These are phyloP conservation scores for Citrullus colocynthis DNA, from an alignment of 306 rosid genomes.

Conservation along the genomic window DNA sequence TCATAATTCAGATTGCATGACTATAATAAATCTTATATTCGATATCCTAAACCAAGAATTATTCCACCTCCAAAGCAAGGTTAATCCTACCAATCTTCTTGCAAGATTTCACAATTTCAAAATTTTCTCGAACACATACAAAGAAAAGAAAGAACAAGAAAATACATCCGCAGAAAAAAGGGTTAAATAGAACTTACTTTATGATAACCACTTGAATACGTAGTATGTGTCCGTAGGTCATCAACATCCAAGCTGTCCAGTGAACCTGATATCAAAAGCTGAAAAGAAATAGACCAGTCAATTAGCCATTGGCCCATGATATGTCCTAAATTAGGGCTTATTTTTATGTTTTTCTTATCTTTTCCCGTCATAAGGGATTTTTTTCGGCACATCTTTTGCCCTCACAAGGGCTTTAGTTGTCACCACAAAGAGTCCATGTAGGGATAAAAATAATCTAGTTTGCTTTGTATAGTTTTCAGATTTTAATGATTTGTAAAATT, in stretches of 20 bases:
- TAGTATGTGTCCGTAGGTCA: slow-evolving; percentile 68
- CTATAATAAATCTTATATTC: background rate
- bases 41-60: background rate
- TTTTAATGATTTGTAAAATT: background rate
- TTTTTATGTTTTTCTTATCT: background rate
- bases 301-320: background rate
- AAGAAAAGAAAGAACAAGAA: background rate
- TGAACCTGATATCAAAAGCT: slow-evolving; percentile 98
- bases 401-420: background rate
- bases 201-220: slow-evolving; percentile 82
- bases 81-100: background rate
- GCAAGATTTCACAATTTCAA: background rate
- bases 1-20: background rate
- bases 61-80: background rate
- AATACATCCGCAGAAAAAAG: too few species aligned
- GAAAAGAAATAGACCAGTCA: slow-evolving; percentile 17
- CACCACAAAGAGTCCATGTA: background rate
- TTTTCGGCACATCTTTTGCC: background rate
- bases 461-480: background rate
- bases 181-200: slow-evolving; percentile 36
- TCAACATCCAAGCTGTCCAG: slow-evolving; percentile 95
- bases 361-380: background rate
- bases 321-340: background rate
- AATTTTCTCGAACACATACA: background rate
- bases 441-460: background rate